Conservation (phyloP, 345 rosid species). For the Camelina laxa region DNA sequence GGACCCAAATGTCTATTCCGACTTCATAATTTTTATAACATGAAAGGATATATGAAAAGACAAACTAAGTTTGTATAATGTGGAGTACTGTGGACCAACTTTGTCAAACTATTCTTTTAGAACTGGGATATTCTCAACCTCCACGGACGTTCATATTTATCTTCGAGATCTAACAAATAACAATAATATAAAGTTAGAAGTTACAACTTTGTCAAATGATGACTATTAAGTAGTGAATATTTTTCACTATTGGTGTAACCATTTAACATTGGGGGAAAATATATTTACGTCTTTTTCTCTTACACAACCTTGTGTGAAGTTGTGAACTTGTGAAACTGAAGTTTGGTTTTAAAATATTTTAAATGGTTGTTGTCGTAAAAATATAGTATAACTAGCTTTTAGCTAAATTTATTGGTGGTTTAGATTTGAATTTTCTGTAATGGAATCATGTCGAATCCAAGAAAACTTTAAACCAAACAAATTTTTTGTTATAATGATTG, state of each 20-base stretch:
- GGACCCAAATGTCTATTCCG: conserved; percentile 30
- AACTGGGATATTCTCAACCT: conserved; percentile 19
- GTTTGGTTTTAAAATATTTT: too few species aligned
- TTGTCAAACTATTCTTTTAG: background rate
- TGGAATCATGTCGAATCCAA: background rate
- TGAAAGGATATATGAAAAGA: conserved; percentile 4
- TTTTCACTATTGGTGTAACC: too few species aligned
- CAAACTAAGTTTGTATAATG: conserved; percentile 29
- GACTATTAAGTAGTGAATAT: too few species aligned
- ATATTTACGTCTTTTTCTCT: too few species aligned
- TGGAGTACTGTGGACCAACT: conserved; percentile 34
- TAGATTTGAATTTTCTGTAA: background rate
- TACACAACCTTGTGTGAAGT: background rate
- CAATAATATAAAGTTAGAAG: background rate
- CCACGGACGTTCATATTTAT: background rate
- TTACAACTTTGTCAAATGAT: background rate
- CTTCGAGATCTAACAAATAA: conserved; percentile 3
- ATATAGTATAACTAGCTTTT: background rate
- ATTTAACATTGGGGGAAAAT: too few species aligned
- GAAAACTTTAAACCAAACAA: background rate
- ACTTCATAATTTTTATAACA: conserved; percentile 11
- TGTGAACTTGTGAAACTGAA: background rate
- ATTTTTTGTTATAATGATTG: background rate
- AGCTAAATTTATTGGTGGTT: background rate
- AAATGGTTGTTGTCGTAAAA: too few species aligned